phyloP scores from a whole-genome alignment of 1,139 yeast species.

The Scheffersomyces segobiensis region DNA sequence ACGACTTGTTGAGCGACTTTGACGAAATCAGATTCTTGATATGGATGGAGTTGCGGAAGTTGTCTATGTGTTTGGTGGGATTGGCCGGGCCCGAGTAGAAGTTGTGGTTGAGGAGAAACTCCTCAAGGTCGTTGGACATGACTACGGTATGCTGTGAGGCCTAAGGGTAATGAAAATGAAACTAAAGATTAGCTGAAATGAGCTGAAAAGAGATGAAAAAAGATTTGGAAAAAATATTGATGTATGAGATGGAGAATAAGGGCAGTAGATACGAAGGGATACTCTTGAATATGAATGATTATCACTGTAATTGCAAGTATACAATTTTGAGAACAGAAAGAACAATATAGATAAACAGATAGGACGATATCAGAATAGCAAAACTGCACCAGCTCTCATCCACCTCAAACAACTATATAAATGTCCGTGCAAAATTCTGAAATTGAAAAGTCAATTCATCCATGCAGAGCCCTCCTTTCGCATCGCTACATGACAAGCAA shows the following conservation, averaged over 20 bases:
- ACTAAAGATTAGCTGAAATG: not conserved
- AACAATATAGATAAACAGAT: no score
- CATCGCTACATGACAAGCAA: not conserved
- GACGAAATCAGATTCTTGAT: slow-evolving; percentile 44
- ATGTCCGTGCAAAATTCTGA: not conserved
- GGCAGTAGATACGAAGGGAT: not conserved
- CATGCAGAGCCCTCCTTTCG: not conserved
- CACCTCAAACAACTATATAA: not conserved
- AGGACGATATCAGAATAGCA: not conserved
- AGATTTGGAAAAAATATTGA: not conserved
- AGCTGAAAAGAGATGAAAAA: not conserved
- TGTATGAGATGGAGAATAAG: not conserved
- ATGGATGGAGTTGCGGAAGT: slow-evolving; percentile 50
- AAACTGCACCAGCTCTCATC: not conserved
- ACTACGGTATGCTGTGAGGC: not conserved
- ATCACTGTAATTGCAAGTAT: not conserved
- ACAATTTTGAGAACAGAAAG: not conserved
- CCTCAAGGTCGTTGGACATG: slow-evolving; percentile 8
- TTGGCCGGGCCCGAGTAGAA: slow-evolving; percentile 31
- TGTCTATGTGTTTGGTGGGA: slow-evolving; percentile 41
- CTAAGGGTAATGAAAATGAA: not conserved
- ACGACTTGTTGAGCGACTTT: slow-evolving; percentile 22
- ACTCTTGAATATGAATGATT: not conserved
- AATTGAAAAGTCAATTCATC: not conserved
- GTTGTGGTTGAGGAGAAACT: slow-evolving; percentile 10